A percentile compares a stretch with the other conserved stretches of the same genome.
phyloP scores from a whole-genome alignment of 805 yeast genomes.

The Candida ponderosae region DNA sequence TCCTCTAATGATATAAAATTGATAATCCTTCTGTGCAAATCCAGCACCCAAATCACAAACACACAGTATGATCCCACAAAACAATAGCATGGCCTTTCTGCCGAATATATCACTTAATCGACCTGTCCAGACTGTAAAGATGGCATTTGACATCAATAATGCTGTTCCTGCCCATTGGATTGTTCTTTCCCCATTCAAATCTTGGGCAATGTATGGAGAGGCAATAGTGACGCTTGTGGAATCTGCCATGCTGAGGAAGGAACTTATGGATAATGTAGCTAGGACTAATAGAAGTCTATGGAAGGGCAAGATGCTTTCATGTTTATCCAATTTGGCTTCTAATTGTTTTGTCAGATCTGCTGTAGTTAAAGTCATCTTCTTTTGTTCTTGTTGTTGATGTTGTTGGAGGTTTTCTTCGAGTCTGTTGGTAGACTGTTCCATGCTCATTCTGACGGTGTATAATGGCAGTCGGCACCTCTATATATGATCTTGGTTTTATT shows the following conservation, averaged over 20 bases:
- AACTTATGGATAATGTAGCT: not conserved
- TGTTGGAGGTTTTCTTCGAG: no score
- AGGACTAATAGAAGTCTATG: not conserved
- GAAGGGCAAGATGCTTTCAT: slow-evolving; percentile 2
- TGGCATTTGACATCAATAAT: slow-evolving; percentile 39
- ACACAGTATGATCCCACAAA: slow-evolving; percentile 30
- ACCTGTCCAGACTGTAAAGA: slow-evolving; percentile 46
- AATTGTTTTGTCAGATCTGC: not conserved
- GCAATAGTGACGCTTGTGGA: slow-evolving; percentile 42
- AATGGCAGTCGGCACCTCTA: no score
- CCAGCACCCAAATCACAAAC: slow-evolving; percentile 42
- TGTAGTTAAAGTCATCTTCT: no score
- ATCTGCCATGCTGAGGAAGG: slow-evolving; percentile 20
- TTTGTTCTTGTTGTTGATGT: no score
- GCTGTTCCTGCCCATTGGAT: slow-evolving; percentile 59
- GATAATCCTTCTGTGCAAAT: slow-evolving; percentile 35
- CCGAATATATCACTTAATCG: slow-evolving; percentile 51
- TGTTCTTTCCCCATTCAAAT: slow-evolving; percentile 34
- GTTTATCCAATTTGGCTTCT: slow-evolving; percentile 5
- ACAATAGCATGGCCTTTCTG: slow-evolving; percentile 35
- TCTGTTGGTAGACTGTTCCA: no score
- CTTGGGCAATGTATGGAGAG: slow-evolving; percentile 37
- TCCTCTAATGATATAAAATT: slow-evolving; percentile 43
- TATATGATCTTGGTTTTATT: no score
- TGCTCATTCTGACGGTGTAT: no score